phyloP scores from a whole-genome alignment of 176 grass and related monocot genomes.

The Elymus sibiricus region DNA sequence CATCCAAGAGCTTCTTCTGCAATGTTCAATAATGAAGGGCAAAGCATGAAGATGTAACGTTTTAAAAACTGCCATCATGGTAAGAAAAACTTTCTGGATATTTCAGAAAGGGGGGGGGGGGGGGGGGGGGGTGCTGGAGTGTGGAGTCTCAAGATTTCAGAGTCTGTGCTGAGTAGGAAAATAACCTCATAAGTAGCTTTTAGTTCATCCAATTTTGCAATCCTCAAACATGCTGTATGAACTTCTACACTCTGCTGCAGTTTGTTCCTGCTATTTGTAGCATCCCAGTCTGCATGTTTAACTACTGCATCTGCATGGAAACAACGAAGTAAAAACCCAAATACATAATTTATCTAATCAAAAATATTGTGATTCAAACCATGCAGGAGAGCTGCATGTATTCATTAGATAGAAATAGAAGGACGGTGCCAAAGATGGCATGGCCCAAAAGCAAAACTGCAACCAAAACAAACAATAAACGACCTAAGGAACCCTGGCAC shows the following conservation, averaged over 20 bases:
- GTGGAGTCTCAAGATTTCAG: neutral
- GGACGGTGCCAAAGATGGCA: neutral
- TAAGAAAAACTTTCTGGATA: neutral
- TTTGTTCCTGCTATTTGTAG: conserved; percentile 58
- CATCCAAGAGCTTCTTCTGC: conserved; percentile 58
- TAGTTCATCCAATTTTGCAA: conserved; percentile 56
- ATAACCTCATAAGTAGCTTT: conserved; percentile 69
- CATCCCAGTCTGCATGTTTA: conserved; percentile 61
- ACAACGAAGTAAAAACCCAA: neutral
- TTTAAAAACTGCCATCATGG: neutral
- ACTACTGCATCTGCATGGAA: conserved; percentile 50
- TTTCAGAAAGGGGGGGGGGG: neutral
- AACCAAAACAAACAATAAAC: neutral
- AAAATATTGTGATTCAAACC: neutral
- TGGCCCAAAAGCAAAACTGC: neutral
- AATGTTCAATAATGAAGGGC: conserved; percentile 18
- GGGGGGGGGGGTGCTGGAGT: neutral
- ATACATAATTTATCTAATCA: neutral
- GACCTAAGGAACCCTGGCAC: neutral
- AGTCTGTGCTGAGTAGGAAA: neutral
- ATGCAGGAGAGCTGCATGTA: neutral
- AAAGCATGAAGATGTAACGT: conserved; percentile 2
- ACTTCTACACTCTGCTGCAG: conserved; percentile 51
- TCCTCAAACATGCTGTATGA: conserved; percentile 47
- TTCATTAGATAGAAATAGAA: neutral